These are phyloP conservation scores for Cornus florida DNA, from an alignment of 148 eudicot genomes.

Conservation along the genomic window DNA sequence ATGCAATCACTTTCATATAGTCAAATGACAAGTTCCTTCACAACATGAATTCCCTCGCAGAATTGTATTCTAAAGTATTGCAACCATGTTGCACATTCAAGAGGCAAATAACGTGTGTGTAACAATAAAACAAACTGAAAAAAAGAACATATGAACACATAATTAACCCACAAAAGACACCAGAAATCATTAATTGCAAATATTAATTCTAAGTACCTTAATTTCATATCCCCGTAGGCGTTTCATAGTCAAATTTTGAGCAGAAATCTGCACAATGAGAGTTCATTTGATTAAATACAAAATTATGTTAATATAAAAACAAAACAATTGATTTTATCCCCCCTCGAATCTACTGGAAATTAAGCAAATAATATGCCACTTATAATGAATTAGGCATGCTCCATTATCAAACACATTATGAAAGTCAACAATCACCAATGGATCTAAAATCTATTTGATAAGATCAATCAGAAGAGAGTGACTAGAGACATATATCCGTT, in stretches of 20 bases:
- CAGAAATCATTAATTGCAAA: neutral
- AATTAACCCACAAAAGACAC: neutral
- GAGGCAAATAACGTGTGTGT: neutral
- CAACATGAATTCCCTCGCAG: neutral
- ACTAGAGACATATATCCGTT: no score
- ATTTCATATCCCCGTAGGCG: slow-evolving; percentile 92
- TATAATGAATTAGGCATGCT: neutral
- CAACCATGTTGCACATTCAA: no score
- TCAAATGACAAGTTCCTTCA: neutral
- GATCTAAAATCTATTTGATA: no score
- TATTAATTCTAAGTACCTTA: slow-evolving; percentile 48
- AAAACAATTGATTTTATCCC: neutral
- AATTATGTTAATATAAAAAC: neutral
- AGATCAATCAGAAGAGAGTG: no score
- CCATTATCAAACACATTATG: neutral
- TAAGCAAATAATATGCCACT: neutral
- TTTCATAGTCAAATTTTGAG: slow-evolving; percentile 85
- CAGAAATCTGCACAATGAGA: slow-evolving; percentile 69
- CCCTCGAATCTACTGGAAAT: neutral
- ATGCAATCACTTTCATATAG: neutral
- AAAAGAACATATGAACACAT: neutral
- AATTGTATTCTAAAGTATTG: neutral
- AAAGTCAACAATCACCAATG: no score
- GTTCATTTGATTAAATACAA: neutral
- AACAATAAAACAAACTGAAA: neutral